phyloP scores from a whole-genome alignment of 2,329 filamentous ascomycete species.

The Exophiala sp. region DNA sequence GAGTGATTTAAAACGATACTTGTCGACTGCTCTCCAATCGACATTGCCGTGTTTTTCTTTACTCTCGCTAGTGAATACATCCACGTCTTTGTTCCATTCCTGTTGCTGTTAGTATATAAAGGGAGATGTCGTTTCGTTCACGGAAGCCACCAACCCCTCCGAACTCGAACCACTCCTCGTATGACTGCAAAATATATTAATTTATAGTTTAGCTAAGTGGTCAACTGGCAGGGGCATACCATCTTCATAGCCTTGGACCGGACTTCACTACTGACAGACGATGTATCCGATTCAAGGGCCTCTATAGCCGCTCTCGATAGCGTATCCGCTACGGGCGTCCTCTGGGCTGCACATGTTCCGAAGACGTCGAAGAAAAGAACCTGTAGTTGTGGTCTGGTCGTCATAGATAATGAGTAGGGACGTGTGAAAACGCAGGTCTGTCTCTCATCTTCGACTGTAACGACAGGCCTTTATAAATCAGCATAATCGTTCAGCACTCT shows the following conservation, averaged over 20 bases:
- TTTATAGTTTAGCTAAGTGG: background rate
- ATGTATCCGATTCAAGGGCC: background rate
- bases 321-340: background rate
- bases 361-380: conserved; percentile 3
- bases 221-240: background rate
- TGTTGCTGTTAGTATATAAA: background rate
- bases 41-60: conserved; percentile 19
- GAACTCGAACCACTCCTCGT: conserved; percentile 1
- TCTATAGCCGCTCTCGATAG: background rate
- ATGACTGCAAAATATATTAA: background rate
- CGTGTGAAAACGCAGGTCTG: too few species aligned
- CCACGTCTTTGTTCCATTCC: conserved; percentile 8
- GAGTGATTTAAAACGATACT: conserved; percentile 61
- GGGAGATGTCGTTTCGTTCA: too few species aligned
- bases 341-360: background rate
- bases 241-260: background rate
- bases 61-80: background rate
- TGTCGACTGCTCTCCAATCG: conserved; percentile 62
- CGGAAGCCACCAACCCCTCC: background rate
- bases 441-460: too few species aligned
- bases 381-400: background rate
- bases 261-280: background rate
- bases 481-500: too few species aligned
- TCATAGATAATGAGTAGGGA: too few species aligned
- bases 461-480: too few species aligned